A percentile compares a stretch with the other conserved stretches of the same genome.
These are phyloP conservation scores for Medicago lupulina DNA, from an alignment of 306 rosid genomes.

Conservation along the genomic window DNA sequence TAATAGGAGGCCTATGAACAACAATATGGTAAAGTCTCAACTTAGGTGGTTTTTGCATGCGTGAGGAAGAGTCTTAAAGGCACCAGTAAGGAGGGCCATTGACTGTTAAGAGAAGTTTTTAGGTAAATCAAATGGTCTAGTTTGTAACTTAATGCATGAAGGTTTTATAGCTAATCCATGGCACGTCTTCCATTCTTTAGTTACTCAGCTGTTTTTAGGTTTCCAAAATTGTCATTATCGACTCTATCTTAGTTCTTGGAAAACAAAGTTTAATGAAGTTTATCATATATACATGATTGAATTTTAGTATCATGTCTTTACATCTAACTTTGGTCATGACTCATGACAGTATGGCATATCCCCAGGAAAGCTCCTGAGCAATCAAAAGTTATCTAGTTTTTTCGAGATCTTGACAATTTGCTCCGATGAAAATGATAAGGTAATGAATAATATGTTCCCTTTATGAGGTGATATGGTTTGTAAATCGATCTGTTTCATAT, in stretches of 20 bases:
- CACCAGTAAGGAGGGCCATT: neutral
- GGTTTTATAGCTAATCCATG: neutral
- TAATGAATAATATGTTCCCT: slow-evolving; percentile 30
- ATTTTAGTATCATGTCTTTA: slow-evolving; percentile 19
- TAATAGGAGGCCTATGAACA: too few relatives aligned
- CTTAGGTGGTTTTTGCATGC: neutral
- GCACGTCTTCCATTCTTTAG: slow-evolving; percentile 11
- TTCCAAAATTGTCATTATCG: slow-evolving; percentile 10
- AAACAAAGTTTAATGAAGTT: slow-evolving; percentile 5
- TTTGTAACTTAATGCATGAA: neutral
- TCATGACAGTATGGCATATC: slow-evolving; percentile 81
- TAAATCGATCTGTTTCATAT: slow-evolving; percentile 14
- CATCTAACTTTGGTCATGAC: slow-evolving; percentile 8
- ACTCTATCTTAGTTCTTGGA: slow-evolving; percentile 11
- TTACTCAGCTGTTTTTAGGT: slow-evolving; percentile 5
- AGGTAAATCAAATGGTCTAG: neutral
- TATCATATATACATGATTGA: slow-evolving; percentile 3
- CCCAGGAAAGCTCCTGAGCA: slow-evolving; percentile 66
- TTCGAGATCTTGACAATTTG: slow-evolving; percentile 79
- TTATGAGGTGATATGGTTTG: slow-evolving; percentile 14
- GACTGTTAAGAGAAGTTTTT: neutral
- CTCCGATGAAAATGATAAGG: slow-evolving; percentile 67
- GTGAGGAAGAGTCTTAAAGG: neutral
- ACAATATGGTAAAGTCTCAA: neutral
- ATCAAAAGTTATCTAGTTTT: slow-evolving; percentile 63